phyloP scores from a whole-genome alignment of 1,139 yeast species.

The Insectozyma bohioensis region DNA sequence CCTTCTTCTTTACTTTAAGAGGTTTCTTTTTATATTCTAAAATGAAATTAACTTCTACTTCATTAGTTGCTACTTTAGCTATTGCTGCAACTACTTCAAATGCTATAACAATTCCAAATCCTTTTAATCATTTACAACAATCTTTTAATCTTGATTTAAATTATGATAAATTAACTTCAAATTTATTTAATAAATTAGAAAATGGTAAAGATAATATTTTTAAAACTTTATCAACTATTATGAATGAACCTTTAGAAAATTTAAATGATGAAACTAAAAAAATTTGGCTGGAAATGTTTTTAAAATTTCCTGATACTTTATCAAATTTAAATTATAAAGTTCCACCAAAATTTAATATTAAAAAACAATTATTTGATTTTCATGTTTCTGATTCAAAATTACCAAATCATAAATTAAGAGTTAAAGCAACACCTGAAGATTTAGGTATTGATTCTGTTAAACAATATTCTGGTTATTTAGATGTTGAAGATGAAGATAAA shows the following conservation, averaged over 20 bases:
- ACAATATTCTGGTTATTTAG: constrained; percentile 87
- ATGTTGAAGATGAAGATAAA: constrained; percentile 78
- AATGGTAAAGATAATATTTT: constrained; percentile 29
- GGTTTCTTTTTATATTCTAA: constrained; percentile 1
- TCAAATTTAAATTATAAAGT: constrained; percentile 49
- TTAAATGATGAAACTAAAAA: constrained; percentile 49
- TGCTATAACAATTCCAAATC: constrained; percentile 34
- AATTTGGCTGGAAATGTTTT: constrained; percentile 61
- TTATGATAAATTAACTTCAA: constrained; percentile 17
- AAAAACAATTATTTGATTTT: constrained; percentile 53
- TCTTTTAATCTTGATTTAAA: constrained; percentile 24
- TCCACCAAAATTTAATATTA: constrained; percentile 38
- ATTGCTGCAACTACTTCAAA: constrained; percentile 25
- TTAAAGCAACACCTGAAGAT: constrained; percentile 55
- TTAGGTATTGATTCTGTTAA: constrained; percentile 77
- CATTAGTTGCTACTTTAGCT: constrained; percentile 21
- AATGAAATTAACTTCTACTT: constrained; percentile 30
- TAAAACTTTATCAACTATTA: constrained; percentile 18
- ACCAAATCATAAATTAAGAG: constrained; percentile 61
- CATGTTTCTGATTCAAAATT: constrained; percentile 45
- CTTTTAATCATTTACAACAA: constrained; percentile 28
- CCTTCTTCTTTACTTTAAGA: constrained; percentile 7
- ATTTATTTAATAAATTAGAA: constrained; percentile 14
- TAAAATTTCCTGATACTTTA: constrained; percentile 55
- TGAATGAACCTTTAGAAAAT: constrained; percentile 48